Evolutionary conservation across 495 filamentous ascomycete genomes (phyloP).

Genomic region (Glutinoglossum americanum): DNA sequence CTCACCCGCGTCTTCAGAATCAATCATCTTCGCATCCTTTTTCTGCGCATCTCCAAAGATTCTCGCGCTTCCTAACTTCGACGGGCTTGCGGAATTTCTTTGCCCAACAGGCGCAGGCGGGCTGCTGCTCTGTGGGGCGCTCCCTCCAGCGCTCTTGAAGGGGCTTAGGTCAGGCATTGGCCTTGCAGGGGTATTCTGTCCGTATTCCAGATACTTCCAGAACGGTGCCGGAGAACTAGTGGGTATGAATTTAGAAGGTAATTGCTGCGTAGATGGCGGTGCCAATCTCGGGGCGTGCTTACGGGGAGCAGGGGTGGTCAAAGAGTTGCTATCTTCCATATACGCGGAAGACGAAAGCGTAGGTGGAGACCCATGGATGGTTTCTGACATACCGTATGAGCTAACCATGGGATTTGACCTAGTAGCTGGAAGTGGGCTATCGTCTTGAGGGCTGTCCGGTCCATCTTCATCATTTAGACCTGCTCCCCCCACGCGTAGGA

Average conservation of each 20-base stretch:
- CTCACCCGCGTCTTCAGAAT: neutral
- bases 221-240: slow-evolving; percentile 92
- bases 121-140: slow-evolving; percentile 5
- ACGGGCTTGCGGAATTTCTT: slow-evolving; percentile 3
- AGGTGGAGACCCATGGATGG: slow-evolving; percentile 41
- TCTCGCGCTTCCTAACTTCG: slow-evolving; percentile 2
- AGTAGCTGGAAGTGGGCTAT: slow-evolving; percentile 10
- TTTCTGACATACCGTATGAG: slow-evolving; percentile 35
- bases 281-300: slow-evolving; percentile 65
- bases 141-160: slow-evolving; percentile 9
- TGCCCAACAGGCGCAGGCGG: neutral
- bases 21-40: neutral
- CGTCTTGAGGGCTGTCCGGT: slow-evolving; percentile 5
- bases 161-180: slow-evolving; percentile 38
- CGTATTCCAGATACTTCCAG: slow-evolving; percentile 67
- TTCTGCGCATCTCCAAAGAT: neutral
- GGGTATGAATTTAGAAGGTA: slow-evolving; percentile 86
- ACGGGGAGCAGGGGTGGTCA: slow-evolving; percentile 72
- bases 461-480: slow-evolving; percentile 5
- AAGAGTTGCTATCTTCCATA: slow-evolving; percentile 29
- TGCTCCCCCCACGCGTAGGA: slow-evolving; percentile 17
- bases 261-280: slow-evolving; percentile 70
- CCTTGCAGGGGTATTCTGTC: slow-evolving; percentile 50
- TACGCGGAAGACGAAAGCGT: slow-evolving; percentile 42
- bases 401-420: slow-evolving; percentile 16